phyloP scores from a whole-genome alignment of 2,329 filamentous ascomycete genomes.

The Blastomyces gilchristii region DNA sequence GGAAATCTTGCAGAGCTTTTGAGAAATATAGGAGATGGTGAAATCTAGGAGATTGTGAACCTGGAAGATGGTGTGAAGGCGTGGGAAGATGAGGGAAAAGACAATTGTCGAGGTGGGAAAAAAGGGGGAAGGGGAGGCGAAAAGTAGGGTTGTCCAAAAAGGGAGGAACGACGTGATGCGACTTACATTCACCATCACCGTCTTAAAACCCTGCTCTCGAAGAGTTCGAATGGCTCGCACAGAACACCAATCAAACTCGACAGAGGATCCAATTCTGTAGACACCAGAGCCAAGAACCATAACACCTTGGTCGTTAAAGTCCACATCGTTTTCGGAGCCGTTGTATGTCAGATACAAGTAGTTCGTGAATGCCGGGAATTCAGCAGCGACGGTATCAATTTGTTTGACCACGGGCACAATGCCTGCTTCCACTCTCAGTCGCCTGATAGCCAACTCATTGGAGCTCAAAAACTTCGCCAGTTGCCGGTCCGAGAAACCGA shows the following conservation, averaged over 20 bases:
- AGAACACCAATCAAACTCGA: slow-evolving; percentile 99
- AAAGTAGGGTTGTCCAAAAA: background rate
- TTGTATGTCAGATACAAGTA: slow-evolving; percentile 97
- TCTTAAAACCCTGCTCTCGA: slow-evolving; percentile 75
- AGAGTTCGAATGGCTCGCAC: slow-evolving; percentile 88
- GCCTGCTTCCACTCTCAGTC: slow-evolving; percentile 71
- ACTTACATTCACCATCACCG: slow-evolving; percentile 73
- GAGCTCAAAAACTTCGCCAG: slow-evolving; percentile 89
- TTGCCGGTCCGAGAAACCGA: slow-evolving; percentile 90
- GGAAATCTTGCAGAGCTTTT: background rate
- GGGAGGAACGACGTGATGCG: background rate
- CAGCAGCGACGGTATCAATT: slow-evolving; percentile 94
- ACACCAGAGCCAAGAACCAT: slow-evolving; percentile 96
- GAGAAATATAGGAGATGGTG: background rate
- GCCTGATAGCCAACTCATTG: slow-evolving; percentile 82
- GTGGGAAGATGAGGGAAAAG: background rate
- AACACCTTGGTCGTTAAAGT: slow-evolving; percentile 78
- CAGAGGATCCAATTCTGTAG: slow-evolving; percentile 92
- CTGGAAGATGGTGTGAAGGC: background rate
- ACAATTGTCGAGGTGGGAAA: background rate
- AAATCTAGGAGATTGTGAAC: background rate
- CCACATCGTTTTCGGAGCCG: slow-evolving; percentile 70
- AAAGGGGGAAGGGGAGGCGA: background rate
- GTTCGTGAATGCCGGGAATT: slow-evolving; percentile 90
- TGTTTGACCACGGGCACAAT: slow-evolving; percentile 91